A percentile compares a stretch with the other conserved stretches of the same genome.
Conservation (phyloP, 108 stramenopile genomes). For the Skeletonema menzelii region DNA sequence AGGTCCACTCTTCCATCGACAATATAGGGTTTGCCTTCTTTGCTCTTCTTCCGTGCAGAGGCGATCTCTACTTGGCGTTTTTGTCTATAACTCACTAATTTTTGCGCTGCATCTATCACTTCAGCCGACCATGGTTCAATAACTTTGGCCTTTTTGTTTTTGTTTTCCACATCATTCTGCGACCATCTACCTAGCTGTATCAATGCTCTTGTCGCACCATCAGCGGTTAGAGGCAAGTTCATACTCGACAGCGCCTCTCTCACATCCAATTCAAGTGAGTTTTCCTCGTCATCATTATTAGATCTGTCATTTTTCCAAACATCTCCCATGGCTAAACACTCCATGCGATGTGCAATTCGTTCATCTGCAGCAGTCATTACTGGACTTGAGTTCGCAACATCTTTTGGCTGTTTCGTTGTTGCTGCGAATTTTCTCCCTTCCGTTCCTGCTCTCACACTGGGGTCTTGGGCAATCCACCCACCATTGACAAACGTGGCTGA, state of each 20-base stretch:
- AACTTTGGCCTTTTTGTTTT: constrained; percentile 15
- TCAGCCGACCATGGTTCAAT: constrained; percentile 65
- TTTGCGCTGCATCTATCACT: constrained; percentile 57
- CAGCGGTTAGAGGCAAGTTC: constrained; percentile 56
- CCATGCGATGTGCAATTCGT: constrained; percentile 71
- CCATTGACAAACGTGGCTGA: constrained; percentile 71
- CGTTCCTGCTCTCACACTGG: constrained; percentile 55
- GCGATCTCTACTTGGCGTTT: constrained; percentile 30
- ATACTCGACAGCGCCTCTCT: constrained; percentile 60
- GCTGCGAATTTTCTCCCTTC: constrained; percentile 73
- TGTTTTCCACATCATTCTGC: constrained; percentile 10
- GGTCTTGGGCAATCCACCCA: constrained; percentile 81
- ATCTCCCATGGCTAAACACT: constrained; percentile 85
- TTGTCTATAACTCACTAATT: constrained; percentile 45
- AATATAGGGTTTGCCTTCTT: neutral
- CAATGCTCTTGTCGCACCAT: constrained; percentile 74
- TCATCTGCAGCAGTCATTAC: constrained; percentile 68
- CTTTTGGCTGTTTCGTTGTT: constrained; percentile 1
- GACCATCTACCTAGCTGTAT: constrained; percentile 77
- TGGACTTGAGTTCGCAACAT: constrained; percentile 4
- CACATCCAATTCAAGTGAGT: constrained; percentile 72
- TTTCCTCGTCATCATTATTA: constrained; percentile 16
- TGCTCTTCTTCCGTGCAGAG: neutral
- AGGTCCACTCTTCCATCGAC: constrained; percentile 65
- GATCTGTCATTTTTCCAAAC: constrained; percentile 5